Base-by-base conservation (phyloP, 257 asterid genomes). In the Capsicum baccatum region DNA sequence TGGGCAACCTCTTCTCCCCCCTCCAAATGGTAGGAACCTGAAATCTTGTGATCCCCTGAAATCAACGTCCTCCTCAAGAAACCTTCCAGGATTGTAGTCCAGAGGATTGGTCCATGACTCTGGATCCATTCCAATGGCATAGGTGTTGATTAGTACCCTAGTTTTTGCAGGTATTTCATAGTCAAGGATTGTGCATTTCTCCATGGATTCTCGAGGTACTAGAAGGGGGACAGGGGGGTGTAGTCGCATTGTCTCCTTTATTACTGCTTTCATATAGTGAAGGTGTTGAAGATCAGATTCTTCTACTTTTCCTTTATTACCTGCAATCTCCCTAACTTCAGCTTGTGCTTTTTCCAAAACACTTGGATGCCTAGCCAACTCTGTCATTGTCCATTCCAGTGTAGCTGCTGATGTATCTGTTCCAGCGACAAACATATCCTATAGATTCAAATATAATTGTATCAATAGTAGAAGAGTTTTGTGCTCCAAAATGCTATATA, bases 341-440 rank as follows among this genome's bases (percentile, higher is more conserved):
- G 86, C 26, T 79, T 84, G 88, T 68, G 91, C 85, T 39, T 35
- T 86, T 37, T 83, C 47, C 80, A 88, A 79, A 12, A 88, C 69
- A 44, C 6, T 7, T 42, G 86, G 89, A 39, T 86, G 89, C 59
- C 85, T 88, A 13, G 88, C 88, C 44, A 88, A 70, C 35, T 85
- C 86, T 70, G 91, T 88, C 91, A 88, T 84, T 67, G 86, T 73
- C 91, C 91, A 88, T 68, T 88, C 91, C 2, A 88, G 48, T 4
- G 89, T 88, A 33, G 88, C 83, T 12, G 88, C 85, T 69, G 89
- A 48, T 56, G 91, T 88, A 83, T 88, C 91, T 8, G 91, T 88
- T 62, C 91, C 91, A 39, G 91, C 91, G 1, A 88, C 89, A 73
- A 88, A 88, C 89, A 88, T 86, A 83, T 88, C 91, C 90, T 88